phyloP scores from a whole-genome alignment of 371 early-diverging fungal genomes.

The Haplosporangium sp. region DNA sequence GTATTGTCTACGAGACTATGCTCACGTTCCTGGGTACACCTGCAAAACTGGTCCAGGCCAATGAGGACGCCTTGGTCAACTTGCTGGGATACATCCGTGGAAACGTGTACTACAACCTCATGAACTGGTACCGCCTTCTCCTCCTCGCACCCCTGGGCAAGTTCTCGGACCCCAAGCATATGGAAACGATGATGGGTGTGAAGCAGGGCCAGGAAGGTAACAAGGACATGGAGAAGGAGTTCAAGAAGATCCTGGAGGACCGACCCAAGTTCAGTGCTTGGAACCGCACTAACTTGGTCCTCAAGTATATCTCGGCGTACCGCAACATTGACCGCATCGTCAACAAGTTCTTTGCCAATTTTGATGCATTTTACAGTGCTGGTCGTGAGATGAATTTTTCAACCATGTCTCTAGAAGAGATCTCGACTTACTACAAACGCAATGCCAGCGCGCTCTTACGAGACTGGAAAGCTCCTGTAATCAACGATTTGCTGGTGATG shows the following conservation, averaged over 20 bases:
- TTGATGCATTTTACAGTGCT: slow-evolving; percentile 46
- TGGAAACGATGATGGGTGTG: slow-evolving; percentile 57
- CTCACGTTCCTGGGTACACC: slow-evolving; percentile 48
- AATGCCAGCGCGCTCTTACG: slow-evolving; percentile 41
- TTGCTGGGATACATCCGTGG: slow-evolving; percentile 51
- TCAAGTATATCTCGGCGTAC: slow-evolving; percentile 51
- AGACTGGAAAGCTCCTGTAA: slow-evolving; percentile 53
- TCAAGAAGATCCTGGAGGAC: slow-evolving; percentile 44
- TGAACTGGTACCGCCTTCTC: slow-evolving; percentile 55
- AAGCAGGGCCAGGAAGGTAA: slow-evolving; percentile 52
- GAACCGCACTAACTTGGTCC: slow-evolving; percentile 41
- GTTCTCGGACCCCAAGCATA: slow-evolving; percentile 56
- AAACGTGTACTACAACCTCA: slow-evolving; percentile 54
- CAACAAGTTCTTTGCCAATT: slow-evolving; percentile 44
- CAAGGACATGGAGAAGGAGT: slow-evolving; percentile 49
- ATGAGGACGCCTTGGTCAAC: slow-evolving; percentile 48
- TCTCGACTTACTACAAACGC: slow-evolving; percentile 41
- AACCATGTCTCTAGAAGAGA: slow-evolving; percentile 48
- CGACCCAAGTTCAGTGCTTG: slow-evolving; percentile 50
- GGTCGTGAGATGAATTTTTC: slow-evolving; percentile 50
- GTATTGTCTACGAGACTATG: slow-evolving; percentile 55
- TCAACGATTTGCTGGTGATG: slow-evolving; percentile 53
- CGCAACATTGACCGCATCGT: slow-evolving; percentile 52
- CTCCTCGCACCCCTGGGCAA: slow-evolving; percentile 50
- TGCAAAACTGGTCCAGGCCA: slow-evolving; percentile 32